Percentiles rank a stretch among this genome's conserved stretches.
phyloP scores from a whole-genome alignment of 2,329 filamentous ascomycete species.

The Monosporascus ibericus region DNA sequence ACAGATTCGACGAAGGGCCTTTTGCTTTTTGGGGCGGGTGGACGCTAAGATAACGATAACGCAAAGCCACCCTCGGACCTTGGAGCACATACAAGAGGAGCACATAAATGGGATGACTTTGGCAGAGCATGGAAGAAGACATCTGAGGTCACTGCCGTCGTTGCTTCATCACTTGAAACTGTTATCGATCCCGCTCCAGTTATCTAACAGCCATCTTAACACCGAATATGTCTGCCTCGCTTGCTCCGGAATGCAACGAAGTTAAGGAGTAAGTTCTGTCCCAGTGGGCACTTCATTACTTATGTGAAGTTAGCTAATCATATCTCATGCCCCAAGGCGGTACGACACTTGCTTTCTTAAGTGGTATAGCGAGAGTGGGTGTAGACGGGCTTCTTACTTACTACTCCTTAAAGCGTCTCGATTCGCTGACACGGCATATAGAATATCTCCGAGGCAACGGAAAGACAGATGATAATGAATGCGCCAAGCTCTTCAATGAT shows the following conservation, averaged over 20 bases:
- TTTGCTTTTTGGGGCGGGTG: neutral
- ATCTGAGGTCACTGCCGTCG: too few relatives aligned
- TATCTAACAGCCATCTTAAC: too few relatives aligned
- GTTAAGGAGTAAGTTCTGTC: conserved; percentile 74
- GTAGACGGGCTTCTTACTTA: conserved; percentile 1
- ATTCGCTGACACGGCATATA: conserved; percentile 27
- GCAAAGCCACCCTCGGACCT: neutral
- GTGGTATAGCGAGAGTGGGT: conserved; percentile 97
- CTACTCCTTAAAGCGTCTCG: conserved; percentile 11
- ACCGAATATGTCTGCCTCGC: conserved; percentile 75
- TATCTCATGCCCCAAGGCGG: conserved; percentile 47
- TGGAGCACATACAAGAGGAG: neutral
- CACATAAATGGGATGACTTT: too few relatives aligned
- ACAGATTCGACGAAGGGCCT: neutral
- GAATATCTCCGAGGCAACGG: conserved; percentile 87
- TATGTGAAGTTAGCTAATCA: neutral
- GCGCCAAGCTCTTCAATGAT: conserved; percentile 75
- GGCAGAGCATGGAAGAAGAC: too few relatives aligned
- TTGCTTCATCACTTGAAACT: too few relatives aligned
- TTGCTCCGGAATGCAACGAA: conserved; percentile 92
- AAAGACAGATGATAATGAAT: conserved; percentile 71
- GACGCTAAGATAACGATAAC: conserved; percentile 13
- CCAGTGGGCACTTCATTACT: conserved; percentile 2
- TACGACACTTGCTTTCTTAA: conserved; percentile 98
- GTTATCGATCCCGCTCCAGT: too few relatives aligned